Conservation (phyloP, 2,329 filamentous ascomycete species). For the Ceratocystis smalleyi region DNA sequence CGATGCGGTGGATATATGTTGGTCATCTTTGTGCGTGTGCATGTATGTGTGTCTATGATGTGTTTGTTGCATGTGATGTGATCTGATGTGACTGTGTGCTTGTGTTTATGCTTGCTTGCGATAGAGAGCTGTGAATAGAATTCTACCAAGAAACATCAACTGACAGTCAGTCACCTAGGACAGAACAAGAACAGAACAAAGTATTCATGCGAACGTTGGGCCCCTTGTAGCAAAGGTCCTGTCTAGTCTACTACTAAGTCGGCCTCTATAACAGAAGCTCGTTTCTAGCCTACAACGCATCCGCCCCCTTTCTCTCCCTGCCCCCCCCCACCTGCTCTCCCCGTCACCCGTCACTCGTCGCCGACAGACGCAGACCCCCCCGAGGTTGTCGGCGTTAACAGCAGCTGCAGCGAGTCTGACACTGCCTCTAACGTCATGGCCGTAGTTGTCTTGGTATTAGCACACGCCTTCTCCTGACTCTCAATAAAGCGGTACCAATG, state of each 20-base stretch:
- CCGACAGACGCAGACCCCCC: constrained; percentile 22
- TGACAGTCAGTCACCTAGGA: neutral
- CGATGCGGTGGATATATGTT: neutral
- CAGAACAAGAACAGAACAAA: neutral
- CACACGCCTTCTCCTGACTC: constrained; percentile 42
- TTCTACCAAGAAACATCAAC: constrained; percentile 6
- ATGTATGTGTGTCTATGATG: neutral
- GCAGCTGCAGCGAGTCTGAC: constrained; percentile 5
- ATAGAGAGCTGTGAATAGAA: neutral
- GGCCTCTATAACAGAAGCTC: too few species aligned
- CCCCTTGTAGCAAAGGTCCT: neutral
- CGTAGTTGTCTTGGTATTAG: constrained; percentile 29
- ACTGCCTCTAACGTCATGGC: neutral
- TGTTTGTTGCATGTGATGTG: neutral
- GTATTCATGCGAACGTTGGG: neutral
- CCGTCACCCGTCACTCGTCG: constrained; percentile 20
- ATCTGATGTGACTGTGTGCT: neutral
- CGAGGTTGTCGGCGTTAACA: constrained; percentile 9
- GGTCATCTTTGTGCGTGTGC: neutral
- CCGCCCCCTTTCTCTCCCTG: neutral
- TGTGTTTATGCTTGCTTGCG: neutral
- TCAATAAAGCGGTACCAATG: constrained; percentile 50
- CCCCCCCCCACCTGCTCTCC: neutral
- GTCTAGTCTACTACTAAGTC: too few species aligned
- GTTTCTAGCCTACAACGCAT: too few species aligned